Conservation (phyloP, 352 stramenopile genomes). For the Phytophthora pistaciae region DNA sequence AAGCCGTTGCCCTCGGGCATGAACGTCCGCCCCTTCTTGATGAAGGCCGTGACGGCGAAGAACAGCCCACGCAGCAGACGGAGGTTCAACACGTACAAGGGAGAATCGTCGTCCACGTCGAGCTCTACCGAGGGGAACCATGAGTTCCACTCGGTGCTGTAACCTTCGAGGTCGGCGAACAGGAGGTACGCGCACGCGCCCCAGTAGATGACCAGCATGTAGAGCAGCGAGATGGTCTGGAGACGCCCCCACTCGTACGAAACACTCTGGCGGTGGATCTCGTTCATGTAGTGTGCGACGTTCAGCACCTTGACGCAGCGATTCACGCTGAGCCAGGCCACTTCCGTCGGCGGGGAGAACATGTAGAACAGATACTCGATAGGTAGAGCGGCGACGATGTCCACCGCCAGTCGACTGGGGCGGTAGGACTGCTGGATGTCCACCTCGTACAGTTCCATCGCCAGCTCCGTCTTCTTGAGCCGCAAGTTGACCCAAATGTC, state of each 20-base stretch:
- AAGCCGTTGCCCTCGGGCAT: constrained; percentile 38
- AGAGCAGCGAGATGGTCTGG: constrained; percentile 49
- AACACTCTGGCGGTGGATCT: constrained; percentile 56
- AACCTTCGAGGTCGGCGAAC: constrained; percentile 48
- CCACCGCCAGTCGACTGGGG: constrained; percentile 49
- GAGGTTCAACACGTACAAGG: constrained; percentile 42
- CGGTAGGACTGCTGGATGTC: constrained; percentile 53
- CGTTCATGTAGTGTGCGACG: constrained; percentile 58
- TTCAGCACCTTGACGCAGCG: constrained; percentile 68
- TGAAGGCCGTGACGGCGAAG: constrained; percentile 65
- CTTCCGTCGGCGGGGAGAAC: constrained; percentile 9
- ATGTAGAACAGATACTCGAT: constrained; percentile 46
- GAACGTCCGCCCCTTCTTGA: constrained; percentile 65
- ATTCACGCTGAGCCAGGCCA: constrained; percentile 52
- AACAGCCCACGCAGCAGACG: constrained; percentile 63
- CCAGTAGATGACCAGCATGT: constrained; percentile 66
- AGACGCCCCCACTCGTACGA: constrained; percentile 55
- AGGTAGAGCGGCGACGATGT: constrained; percentile 52
- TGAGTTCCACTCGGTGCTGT: constrained; percentile 57
- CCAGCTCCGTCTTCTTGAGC: constrained; percentile 48
- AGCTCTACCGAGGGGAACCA: constrained; percentile 56
- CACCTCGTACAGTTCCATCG: constrained; percentile 66
- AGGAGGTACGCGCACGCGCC: constrained; percentile 51
- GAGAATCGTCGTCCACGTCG: constrained; percentile 32
- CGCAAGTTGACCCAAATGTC: constrained; percentile 70